Base-by-base conservation (phyloP, 768 basidiomycete species). In the Leccinum imitatum region DNA sequence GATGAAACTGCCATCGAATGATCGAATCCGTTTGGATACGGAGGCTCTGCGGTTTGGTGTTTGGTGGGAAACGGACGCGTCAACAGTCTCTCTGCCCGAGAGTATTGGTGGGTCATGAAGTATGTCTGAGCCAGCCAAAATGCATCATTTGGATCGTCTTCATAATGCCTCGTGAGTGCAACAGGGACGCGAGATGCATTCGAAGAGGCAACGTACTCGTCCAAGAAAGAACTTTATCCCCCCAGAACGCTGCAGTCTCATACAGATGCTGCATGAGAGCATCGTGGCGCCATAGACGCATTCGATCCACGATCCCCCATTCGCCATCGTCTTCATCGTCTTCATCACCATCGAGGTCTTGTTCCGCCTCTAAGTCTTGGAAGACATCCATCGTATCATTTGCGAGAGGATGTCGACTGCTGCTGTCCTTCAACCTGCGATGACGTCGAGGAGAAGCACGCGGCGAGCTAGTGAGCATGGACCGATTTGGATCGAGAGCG, bases 71-170 rank as follows among this genome's bases (percentile, higher is more conserved):
- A 93, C 0, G 93, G 91, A n/a, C 92, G 84, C 2, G 89, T 94
- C 50, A 99, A 82, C 27, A 99, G 80, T 50, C 89, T 85, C 73
- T 98, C 94, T 10, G 97, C 95, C 51, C 95, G 91, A 8, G 93
- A 88, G 75, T 96, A 98, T 61, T 97, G 93, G 67, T 95, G 88
- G 3, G 90, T 95, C 80, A 95, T 90, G 73, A 98, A 99, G 74
- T 95, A 94, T 0, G 91, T 93, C 73, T 99, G 97, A 3, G 97
- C 95, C 21, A 99, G 85, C 97, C 97, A 99, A 75, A 99, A 98
- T 13, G 95, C 97, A 74, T 99, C 97, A 71, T 98, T 97, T 31
- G 95, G 89, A 68, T 98, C 93, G 63, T 88, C 96, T 96, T 67
- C 27, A 50, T 27, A 52, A 23, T 27, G 39, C 3, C 37, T 17